Evolutionary conservation across 805 yeast species (phyloP), one percentile per base, ranked within the genome.

Genomic region (Suhomyces sp.): DNA sequence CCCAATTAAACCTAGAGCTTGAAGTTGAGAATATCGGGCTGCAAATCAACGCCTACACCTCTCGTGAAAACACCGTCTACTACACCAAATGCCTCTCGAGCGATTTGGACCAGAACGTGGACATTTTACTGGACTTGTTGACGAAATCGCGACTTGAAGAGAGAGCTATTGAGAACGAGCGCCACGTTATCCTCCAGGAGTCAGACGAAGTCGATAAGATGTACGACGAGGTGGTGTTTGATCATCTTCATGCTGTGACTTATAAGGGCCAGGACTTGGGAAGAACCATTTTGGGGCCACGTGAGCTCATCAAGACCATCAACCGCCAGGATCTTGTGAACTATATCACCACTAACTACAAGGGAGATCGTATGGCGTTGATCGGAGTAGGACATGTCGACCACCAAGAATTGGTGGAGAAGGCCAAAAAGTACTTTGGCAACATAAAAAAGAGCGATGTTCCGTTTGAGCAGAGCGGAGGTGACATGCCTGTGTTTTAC

Each of bases 191-290:
- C 59, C 83, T 94, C 55, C 88, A 97, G 70, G 99, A 94, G 74
- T 83, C 94, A 61, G 98, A 94, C 72, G 98, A 94, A 72, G 97
- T 94, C 54, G 98, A 93, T 71, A 93, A 92, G 75, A 91, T 90
- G 96, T 90, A 90, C 68, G 99, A 94, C 69, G 99, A 94, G 71
- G 98, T 94, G 36, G 96, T 94, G 8, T 94, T 94, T 70, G 99
- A 94, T 72, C 96, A 96, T 70, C 75, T 94, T 51, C 99, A 94
- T 73, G 91, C 96, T 46, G 90, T 91, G 33, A 91, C 96, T 8
- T 94, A 83, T 76, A 88, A 83, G 69, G 86, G 83, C 60, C 98
- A 96, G 71, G 96, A 97, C 47, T 78, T 94, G 56, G 99, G 99
- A 26, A 86, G 97, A 73, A 96, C 99, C 7, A 94, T 94, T 54